Conservation (phyloP, 768 basidiomycete species). For the Scleroderma bovista region DNA sequence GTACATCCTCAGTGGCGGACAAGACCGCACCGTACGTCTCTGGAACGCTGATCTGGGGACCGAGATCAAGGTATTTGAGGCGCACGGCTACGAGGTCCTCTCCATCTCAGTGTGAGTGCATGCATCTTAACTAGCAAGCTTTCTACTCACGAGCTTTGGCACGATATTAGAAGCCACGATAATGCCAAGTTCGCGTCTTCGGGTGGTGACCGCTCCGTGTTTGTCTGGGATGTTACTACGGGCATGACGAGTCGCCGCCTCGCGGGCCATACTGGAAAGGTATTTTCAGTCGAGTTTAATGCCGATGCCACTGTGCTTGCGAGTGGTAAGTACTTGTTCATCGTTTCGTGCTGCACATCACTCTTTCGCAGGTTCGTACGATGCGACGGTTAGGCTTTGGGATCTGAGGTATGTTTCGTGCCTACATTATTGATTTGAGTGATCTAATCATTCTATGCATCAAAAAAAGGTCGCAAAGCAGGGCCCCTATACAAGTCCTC, state of each 20-base stretch:
- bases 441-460: not conserved
- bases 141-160: not conserved
- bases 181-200: slow-evolving; percentile 92
- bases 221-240: slow-evolving; percentile 92
- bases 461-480: slow-evolving; percentile 54
- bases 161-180: slow-evolving; percentile 65
- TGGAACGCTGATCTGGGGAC: slow-evolving; percentile 86
- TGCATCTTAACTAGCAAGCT: not conserved
- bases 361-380: slow-evolving; percentile 70
- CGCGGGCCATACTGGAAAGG: slow-evolving; percentile 85
- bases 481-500: slow-evolving; percentile 85
- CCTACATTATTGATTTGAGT: not conserved
- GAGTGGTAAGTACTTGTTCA: slow-evolving; percentile 53
- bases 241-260: slow-evolving; percentile 80
- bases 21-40: slow-evolving; percentile 82
- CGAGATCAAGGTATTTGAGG: slow-evolving; percentile 87
- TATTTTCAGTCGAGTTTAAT: slow-evolving; percentile 88
- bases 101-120: slow-evolving; percentile 76
- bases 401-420: slow-evolving; percentile 64
- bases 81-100: slow-evolving; percentile 94
- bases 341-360: not conserved
- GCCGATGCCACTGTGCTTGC: slow-evolving; percentile 81
- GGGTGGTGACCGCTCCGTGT: slow-evolving; percentile 90
- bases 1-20: slow-evolving; percentile 90
- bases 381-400: slow-evolving; percentile 88